Conservation (phyloP, 2,329 filamentous ascomycete species). For the Aspergillus fumigatus region DNA sequence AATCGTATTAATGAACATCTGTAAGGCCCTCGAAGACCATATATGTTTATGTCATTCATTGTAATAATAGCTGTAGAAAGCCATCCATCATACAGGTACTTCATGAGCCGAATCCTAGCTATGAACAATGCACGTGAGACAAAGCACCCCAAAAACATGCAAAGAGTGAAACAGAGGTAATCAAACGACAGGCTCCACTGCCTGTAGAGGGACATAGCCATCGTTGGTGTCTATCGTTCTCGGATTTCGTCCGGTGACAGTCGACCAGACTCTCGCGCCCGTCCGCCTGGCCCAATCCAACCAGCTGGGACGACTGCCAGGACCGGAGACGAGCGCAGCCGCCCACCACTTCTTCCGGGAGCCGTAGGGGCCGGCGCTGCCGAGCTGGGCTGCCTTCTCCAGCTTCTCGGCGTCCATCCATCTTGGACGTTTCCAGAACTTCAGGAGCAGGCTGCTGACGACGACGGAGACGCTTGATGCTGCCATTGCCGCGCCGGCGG, state of each 20-base stretch:
- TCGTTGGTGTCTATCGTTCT: constrained; percentile 27
- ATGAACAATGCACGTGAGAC: constrained; percentile 3
- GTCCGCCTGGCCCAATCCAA: constrained; percentile 16
- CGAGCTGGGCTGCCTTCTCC: constrained; percentile 50
- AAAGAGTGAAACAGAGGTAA: background rate
- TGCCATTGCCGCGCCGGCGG: constrained; percentile 91
- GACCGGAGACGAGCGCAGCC: constrained; percentile 20
- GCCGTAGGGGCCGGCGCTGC: constrained; percentile 16
- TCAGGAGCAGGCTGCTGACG: constrained; percentile 73
- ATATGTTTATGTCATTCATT: background rate
- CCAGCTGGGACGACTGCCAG: constrained; percentile 13
- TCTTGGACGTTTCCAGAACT: constrained; percentile 74
- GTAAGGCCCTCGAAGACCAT: too few species aligned
- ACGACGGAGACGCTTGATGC: constrained; percentile 87
- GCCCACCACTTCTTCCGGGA: constrained; percentile 28
- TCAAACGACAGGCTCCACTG: constrained; percentile 36
- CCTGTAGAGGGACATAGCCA: constrained; percentile 44
- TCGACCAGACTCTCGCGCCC: constrained; percentile 23
- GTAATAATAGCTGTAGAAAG: background rate
- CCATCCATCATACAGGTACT: background rate
- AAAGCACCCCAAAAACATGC: background rate
- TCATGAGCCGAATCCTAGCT: background rate
- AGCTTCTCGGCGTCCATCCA: constrained; percentile 77
- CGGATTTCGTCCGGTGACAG: constrained; percentile 23
- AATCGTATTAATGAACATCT: background rate